phyloP scores from a whole-genome alignment of 2,329 filamentous ascomycete genomes.

The Knufia petricola region DNA sequence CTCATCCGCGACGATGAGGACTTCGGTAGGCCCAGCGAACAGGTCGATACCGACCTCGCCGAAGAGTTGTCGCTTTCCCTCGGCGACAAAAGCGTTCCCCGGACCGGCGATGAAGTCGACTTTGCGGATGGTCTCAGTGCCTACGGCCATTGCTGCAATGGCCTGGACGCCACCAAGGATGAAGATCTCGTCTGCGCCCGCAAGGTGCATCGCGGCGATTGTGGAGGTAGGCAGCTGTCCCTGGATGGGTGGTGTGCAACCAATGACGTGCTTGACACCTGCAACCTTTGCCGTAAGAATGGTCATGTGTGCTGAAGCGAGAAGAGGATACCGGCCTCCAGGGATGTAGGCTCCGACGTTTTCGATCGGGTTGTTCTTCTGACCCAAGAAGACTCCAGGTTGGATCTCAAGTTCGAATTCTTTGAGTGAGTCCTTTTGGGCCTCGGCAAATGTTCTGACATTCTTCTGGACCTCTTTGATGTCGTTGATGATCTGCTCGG shows the following conservation, averaged over 20 bases:
- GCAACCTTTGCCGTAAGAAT: conserved; percentile 47
- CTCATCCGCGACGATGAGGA: conserved; percentile 43
- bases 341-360: conserved; percentile 42
- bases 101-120: conserved; percentile 46
- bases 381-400: conserved; percentile 43
- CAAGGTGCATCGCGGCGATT: conserved; percentile 42
- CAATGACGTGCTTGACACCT: conserved; percentile 42
- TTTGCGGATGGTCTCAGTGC: conserved; percentile 40
- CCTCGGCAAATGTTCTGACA: conserved; percentile 41
- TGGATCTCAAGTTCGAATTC: conserved; percentile 45
- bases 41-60: conserved; percentile 47
- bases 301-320: conserved; percentile 48
- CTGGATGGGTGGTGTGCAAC: conserved; percentile 43
- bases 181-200: conserved; percentile 43
- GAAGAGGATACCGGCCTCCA: conserved; percentile 44
- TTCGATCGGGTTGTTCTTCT: conserved; percentile 42
- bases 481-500: conserved; percentile 42
- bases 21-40: conserved; percentile 45
- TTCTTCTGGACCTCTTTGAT: conserved; percentile 45
- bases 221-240: conserved; percentile 42
- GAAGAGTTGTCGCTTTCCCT: conserved; percentile 45
- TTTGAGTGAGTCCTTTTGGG: conserved; percentile 36
- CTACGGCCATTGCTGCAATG: conserved; percentile 43
- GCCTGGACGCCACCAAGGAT: conserved; percentile 46
- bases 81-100: conserved; percentile 47